Evolutionary conservation across 352 stramenopile genomes (phyloP), one percentile per base, ranked within the genome.

Genomic region (Globisporangium polare): DNA sequence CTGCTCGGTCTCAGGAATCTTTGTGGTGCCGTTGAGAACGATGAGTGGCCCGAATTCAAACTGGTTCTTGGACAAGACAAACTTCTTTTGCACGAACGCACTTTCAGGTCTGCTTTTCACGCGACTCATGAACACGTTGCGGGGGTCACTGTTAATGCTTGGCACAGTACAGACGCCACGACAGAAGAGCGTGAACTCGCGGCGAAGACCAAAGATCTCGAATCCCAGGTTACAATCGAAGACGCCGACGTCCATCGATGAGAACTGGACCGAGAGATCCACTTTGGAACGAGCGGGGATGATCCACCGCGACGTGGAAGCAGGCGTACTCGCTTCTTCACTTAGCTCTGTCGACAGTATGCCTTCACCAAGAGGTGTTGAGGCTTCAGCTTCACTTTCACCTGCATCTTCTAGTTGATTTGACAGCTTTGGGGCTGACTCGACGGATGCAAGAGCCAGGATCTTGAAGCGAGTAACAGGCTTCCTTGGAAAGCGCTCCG

Each of bases 31-130:
- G 13, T 33, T 55, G 33, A 65, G 47, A 15, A 92, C 73, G n/a
- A 98, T 83, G 12, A 98, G 75, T 5, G 94, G 92, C 0, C 94
- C 94, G 57, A 98, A 98, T 47, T 98, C 92, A 66, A 98, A 98
- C 58, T 86, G 73, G 47, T 89, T 89, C 51, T 78, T 88, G 0
- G 88, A 89, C 4, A 95, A 60, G 2, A 98, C 87, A 53, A 93
- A 98, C n/a, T 96, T 93, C 59, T 98, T 98, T 7, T 86, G 72
- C 17, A 96, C 78, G 67, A 92, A 82, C 9, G 68, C 62, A 7
- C 71, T 60, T 22, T 94, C 86, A 2, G 79, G 71, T 9, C 75
- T 71, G 33, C 75, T 85, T 68, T 98, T 98, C 17, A 97, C 70
- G 15, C 94, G 85, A 46, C 80, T 86, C 94, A 98, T 98, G 62